Conservation (phyloP, 1,284 basidiomycete genomes). For the Meira miltonrushii region DNA sequence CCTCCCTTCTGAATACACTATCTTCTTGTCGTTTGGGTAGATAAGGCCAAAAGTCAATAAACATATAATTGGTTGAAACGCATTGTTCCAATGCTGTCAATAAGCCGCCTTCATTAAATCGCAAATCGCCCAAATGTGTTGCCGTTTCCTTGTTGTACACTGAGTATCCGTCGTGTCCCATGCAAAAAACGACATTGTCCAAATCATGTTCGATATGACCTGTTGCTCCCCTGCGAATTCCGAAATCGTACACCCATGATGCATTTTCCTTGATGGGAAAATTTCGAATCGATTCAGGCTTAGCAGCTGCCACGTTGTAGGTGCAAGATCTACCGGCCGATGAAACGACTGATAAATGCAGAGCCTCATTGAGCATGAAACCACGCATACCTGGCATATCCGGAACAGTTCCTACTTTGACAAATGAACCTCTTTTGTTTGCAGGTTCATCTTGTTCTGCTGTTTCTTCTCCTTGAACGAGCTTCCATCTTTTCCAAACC, state of each 20-base stretch:
- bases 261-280: too few species aligned
- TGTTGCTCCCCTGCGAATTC: constrained; percentile 1
- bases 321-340: neutral
- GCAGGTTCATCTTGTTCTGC: neutral
- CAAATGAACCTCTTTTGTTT: constrained; percentile 1
- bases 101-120: neutral
- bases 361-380: constrained; percentile 4
- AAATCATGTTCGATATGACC: constrained; percentile 15
- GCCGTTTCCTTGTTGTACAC: constrained; percentile 12
- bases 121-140: constrained; percentile 5
- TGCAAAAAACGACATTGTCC: constrained; percentile 9
- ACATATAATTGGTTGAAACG: too few species aligned
- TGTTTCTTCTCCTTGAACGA: neutral
- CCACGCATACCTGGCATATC: neutral
- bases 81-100: too few species aligned
- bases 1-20: too few species aligned
- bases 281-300: neutral
- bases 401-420: constrained; percentile 2
- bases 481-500: constrained; percentile 8
- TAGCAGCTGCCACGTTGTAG: constrained; percentile 3
- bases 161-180: constrained; percentile 8
- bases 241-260: neutral
- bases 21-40: too few species aligned
- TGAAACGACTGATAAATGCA: constrained; percentile 9
- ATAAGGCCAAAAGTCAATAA: too few species aligned